Evolutionary conservation across 495 filamentous ascomycete species (phyloP), one percentile per base, ranked within the genome.

Genomic region (Stereocaulon alpinum): DNA sequence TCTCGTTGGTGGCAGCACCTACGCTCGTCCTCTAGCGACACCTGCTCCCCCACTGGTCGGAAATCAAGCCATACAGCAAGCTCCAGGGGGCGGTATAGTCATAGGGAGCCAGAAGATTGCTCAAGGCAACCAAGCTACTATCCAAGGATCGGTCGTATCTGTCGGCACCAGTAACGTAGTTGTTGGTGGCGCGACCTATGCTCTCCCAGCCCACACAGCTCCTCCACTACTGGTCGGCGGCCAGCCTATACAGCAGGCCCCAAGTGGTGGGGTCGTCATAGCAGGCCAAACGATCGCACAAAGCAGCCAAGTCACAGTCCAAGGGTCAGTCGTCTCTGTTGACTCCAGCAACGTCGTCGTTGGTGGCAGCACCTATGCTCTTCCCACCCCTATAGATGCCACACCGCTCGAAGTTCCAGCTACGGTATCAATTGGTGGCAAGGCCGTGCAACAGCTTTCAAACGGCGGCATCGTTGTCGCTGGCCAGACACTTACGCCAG

Each of bases 401-500:
- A 37, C 34, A 6, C 27, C 24, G 7, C 5, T 50, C 27, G 24
- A 50, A 50, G 30, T 50, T 15, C 47, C 47, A 15, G 47, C 20
- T n/a, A 6, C 47, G 7, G 14, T 50, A 27, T 30, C 47, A 22
- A 50, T 50, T 4, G 47, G 24, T 17, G 30, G 30, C 17, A 15
- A 12, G 2, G 24, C 47, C 27, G 30, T 50, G 14, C n/a, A 27
- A 27, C 47, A 50, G 30, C 47, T 50, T n/a, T 30, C 27, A 7
- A n/a, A 6, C 12, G 27, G 24, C 47, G 47, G 24, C 18, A 15
- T 50, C 53, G 4, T 64, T 44, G 30, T 62, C 15, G 53, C 45
- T 30, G 22, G 11, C n/a, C 63, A 64, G 14, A 63, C 60, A 22
- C 60, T 64, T 24, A 43, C 20, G 3, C 63, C 59, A 6, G 63